Conservation (phyloP, 1,284 basidiomycete genomes). For the Naganishia albida region DNA sequence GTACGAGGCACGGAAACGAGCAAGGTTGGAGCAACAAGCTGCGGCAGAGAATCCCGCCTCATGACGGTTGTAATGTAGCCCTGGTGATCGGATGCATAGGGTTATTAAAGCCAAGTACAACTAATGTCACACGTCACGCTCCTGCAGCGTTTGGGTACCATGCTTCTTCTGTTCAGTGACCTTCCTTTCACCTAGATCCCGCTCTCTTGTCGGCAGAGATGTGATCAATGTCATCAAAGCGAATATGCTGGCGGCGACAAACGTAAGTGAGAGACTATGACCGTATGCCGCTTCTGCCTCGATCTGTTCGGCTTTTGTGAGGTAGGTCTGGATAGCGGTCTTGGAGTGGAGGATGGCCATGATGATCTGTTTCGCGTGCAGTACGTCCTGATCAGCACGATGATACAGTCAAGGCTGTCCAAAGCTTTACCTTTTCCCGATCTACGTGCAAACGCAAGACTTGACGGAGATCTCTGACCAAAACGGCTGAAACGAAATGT, state of each 20-base stretch:
- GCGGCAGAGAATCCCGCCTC: neutral
- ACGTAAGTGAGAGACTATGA: constrained; percentile 37
- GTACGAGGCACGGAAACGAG: constrained; percentile 76
- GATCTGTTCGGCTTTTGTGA: constrained; percentile 25
- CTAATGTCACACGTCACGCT: constrained; percentile 2
- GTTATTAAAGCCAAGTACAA: neutral
- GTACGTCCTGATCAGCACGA: neutral
- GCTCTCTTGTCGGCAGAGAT: constrained; percentile 42
- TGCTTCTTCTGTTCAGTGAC: constrained; percentile 13
- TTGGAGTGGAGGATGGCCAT: constrained; percentile 51
- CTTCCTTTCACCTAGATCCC: constrained; percentile 34
- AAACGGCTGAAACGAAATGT: constrained; percentile 14
- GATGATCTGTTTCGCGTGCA: constrained; percentile 43
- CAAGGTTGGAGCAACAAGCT: constrained; percentile 64
- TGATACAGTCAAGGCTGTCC: neutral
- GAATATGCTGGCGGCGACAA: constrained; percentile 36
- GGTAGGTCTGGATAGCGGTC: constrained; percentile 41
- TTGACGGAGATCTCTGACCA: constrained; percentile 25
- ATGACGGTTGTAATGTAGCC: neutral
- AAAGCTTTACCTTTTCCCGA: constrained; percentile 35
- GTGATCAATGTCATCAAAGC: constrained; percentile 42
- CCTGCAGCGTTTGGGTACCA: constrained; percentile 15
- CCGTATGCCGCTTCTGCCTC: constrained; percentile 49
- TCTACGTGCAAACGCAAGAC: constrained; percentile 24
- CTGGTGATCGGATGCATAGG: neutral